Evolutionary conservation across 1,284 basidiomycete genomes (phyloP), one percentile per base, ranked within the genome.

Genomic region (Ceratobasidium sp.): DNA sequence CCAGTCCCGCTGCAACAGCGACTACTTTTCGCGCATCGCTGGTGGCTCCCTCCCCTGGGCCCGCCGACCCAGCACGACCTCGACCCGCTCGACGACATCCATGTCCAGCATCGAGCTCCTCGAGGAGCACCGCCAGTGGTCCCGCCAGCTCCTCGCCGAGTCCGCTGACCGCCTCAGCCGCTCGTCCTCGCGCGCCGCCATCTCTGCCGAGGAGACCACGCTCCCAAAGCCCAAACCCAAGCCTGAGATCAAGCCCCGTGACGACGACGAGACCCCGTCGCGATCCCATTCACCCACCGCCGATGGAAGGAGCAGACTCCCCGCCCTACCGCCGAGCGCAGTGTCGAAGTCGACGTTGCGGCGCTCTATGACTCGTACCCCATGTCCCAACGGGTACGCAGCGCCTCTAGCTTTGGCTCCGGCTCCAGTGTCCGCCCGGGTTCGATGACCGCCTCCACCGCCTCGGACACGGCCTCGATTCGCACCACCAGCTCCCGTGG

Each of bases 81-180:
- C 64, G 50, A 67, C 64, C 21, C 64, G 64, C 36, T 67, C 64
- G 12, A 62, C 60, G 16, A 50, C 60, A 10, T 65, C 62, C 10
- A 39, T 67, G 34, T 67, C 64, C 1, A 67, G 64, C 34, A 26
- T 67, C 34, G 64, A 67, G 64, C 50, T 67, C 10, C 64, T 67
- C 21, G 64, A 67, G 23, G 64, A 67, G 64, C 64, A 67, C 50
- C 64, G 64, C 50, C 64, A 67, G 52, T 67, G 64, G 64, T 67
- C 64, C 36, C 64, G 64, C 28, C 16, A 48, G n/a, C 52, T 67
- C 8, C 64, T 67, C n/a, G 64, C 64, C 64, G 65, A 57, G 65
- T 69, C 65, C 57, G 65, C 65, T 18, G 65, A 69, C 16, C 65
- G 65, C 36, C 65, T 57, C 45, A 69, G 36, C 39, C 52, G 41